Evolutionary conservation across 768 basidiomycete species (phyloP), one percentile per base, ranked within the genome.

Genomic region (Suillus tomentosus): DNA sequence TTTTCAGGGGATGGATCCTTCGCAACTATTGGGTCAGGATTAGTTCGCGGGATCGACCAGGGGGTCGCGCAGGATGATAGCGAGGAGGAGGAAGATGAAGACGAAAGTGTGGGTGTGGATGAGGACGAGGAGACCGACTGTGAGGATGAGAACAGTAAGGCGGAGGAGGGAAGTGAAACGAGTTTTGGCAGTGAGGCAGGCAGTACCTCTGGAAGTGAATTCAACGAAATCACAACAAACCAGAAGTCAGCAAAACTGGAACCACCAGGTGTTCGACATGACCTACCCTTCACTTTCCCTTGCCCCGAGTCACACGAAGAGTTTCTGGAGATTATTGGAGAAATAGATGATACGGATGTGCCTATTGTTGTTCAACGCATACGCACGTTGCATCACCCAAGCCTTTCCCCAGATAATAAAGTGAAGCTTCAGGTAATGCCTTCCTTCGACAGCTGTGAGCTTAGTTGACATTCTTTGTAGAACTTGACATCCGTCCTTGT

Each of bases 261-360:
- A 61, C 39, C 65, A 37, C 65, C 72, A 2, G 70, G 69, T 48
- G 71, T 72, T n/a, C 9, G 47, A 11, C 83, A 85, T 61, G 93
- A 94, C 63, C 82, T 99, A 3, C 97, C 97, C 0, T 99, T 86
- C 74, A 98, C 94, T 1, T 99, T 98, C 75, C 84, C 91, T 50
- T 96, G 95, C 70, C 97, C 97, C 0, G 75, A 83, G 17, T 87
- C 80, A 13, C 95, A 99, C 69, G 92, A 93, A 54, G 94, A 96
- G 64, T 91, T 99, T 68, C 82, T 96, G n/a, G 85, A 90, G 27
- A 89, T 96, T 17, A 73, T 98, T 2, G 85, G 90, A 22, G 82
- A 81, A 47, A 74, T 95, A 19, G 81, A 85, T 17, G 91, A 94
- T 50, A 78, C 85, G 34, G 90, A 96, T 65, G 74, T 96, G 2